These are phyloP conservation scores for Venturia oleaginea DNA, from an alignment of 2,329 filamentous ascomycete species.

Conservation along the genomic window DNA sequence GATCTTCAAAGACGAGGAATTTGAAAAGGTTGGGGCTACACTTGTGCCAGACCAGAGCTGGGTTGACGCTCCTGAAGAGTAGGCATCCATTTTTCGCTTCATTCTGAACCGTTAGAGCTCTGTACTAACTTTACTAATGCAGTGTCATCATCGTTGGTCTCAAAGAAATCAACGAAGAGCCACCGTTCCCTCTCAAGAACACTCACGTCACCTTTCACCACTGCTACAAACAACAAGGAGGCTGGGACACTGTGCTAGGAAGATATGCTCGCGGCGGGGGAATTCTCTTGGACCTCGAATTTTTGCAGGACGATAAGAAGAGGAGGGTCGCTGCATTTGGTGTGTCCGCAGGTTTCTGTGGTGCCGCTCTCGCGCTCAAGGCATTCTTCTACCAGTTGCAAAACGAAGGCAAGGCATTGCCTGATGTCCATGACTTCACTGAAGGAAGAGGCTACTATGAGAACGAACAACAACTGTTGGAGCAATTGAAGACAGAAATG, in stretches of 20 bases:
- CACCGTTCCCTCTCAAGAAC: constrained; percentile 27
- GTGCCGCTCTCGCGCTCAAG: constrained; percentile 55
- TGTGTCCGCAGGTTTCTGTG: constrained; percentile 19
- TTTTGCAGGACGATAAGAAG: constrained; percentile 64
- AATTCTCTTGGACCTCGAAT: constrained; percentile 77
- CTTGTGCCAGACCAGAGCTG: constrained; percentile 30
- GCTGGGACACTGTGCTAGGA: constrained; percentile 68
- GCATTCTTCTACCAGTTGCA: constrained; percentile 77
- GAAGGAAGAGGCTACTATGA: constrained; percentile 50
- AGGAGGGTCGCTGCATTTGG: constrained; percentile 64
- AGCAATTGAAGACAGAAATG: constrained; percentile 63
- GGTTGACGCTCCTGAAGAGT: constrained; percentile 28
- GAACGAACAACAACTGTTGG: constrained; percentile 65
- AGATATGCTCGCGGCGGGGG: constrained; percentile 70
- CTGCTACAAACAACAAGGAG: constrained; percentile 34
- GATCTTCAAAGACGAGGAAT: constrained; percentile 34
- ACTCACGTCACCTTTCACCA: constrained; percentile 34
- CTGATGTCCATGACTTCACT: constrained; percentile 48
- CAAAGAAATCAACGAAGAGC: constrained; percentile 32
- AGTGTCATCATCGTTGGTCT: constrained; percentile 31
- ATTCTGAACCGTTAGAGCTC: neutral
- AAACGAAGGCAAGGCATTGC: constrained; percentile 57
- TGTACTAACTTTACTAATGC: neutral
- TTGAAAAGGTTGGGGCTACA: constrained; percentile 27
- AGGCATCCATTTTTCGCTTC: constrained; percentile 8